Percentiles rank a stretch among this genome's conserved stretches.
phyloP scores from a whole-genome alignment of 2,329 filamentous ascomycete genomes.

The Curvularia sp. region DNA sequence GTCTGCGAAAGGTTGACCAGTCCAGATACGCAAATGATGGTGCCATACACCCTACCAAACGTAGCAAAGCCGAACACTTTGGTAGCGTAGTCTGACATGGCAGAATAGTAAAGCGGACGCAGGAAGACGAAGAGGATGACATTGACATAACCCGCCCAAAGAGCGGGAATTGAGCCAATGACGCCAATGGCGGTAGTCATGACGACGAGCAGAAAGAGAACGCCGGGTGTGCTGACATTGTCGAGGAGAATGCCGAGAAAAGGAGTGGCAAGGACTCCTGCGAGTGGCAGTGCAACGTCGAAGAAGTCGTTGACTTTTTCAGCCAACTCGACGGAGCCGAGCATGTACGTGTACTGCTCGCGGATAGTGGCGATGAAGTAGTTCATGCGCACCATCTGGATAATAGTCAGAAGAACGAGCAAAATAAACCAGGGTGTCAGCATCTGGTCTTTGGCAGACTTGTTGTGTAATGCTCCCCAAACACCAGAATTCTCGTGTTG shows the following conservation, averaged over 20 bases:
- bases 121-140: slow-evolving; percentile 81
- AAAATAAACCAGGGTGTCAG: slow-evolving; percentile 81
- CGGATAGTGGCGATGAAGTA: slow-evolving; percentile 90
- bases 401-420: slow-evolving; percentile 77
- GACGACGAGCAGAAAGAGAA: slow-evolving; percentile 72
- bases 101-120: slow-evolving; percentile 87
- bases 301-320: slow-evolving; percentile 80
- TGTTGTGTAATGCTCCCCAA: slow-evolving; percentile 83
- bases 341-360: slow-evolving; percentile 78
- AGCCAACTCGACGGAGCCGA: slow-evolving; percentile 67
- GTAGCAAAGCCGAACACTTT: slow-evolving; percentile 92
- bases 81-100: slow-evolving; percentile 84
- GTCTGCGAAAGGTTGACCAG: slow-evolving; percentile 83
- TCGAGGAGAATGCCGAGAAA: slow-evolving; percentile 84
- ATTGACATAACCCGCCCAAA: slow-evolving; percentile 76
- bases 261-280: slow-evolving; percentile 79
- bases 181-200: slow-evolving; percentile 76
- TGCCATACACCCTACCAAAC: slow-evolving; percentile 88
- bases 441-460: slow-evolving; percentile 75
- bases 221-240: slow-evolving; percentile 72
- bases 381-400: slow-evolving; percentile 72
- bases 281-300: slow-evolving; percentile 80
- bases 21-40: slow-evolving; percentile 84
- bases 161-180: slow-evolving; percentile 72
- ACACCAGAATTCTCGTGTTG: slow-evolving; percentile 75